A percentile compares a stretch with the other conserved stretches of the same genome.
These are phyloP conservation scores for Coelastrella sp. DNA, from an alignment of 139 green algal species.

Conservation along the genomic window DNA sequence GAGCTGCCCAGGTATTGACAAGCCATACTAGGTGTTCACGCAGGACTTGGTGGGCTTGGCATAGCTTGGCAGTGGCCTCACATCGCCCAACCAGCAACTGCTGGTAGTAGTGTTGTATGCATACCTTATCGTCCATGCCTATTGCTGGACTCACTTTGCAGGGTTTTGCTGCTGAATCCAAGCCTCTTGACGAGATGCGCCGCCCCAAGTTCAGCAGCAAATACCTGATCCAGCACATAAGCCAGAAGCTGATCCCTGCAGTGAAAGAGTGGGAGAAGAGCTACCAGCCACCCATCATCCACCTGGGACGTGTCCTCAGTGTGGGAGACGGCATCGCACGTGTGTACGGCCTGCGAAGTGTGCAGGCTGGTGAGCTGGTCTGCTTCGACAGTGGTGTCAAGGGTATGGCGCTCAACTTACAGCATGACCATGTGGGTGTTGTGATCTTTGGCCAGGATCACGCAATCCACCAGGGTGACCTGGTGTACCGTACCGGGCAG, in stretches of 20 bases:
- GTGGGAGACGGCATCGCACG: constrained; percentile 95
- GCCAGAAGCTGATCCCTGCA: constrained; percentile 66
- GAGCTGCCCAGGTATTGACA: background rate
- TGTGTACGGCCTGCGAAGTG: constrained; percentile 47
- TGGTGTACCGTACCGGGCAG: constrained; percentile 91
- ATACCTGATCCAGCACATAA: constrained; percentile 77
- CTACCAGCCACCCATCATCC: constrained; percentile 75
- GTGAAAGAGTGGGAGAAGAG: constrained; percentile 74
- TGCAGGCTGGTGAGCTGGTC: constrained; percentile 89
- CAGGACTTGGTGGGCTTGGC: background rate
- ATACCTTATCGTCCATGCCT: background rate
- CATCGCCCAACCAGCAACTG: background rate
- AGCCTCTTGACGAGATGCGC: constrained; percentile 65
- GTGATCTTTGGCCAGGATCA: constrained; percentile 90
- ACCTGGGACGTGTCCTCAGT: constrained; percentile 87
- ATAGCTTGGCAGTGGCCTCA: background rate
- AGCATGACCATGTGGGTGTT: constrained; percentile 93
- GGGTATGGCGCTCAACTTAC: constrained; percentile 94
- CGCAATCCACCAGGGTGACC: constrained; percentile 82
- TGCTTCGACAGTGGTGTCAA: constrained; percentile 88
- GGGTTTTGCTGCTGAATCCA: constrained; percentile 57
- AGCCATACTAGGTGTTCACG: background rate
- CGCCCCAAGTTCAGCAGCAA: constrained; percentile 77
- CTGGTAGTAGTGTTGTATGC: background rate
- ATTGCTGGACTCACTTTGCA: background rate